Evolutionary conservation across 257 asterid genomes (phyloP).

Genomic region (Eucommia ulmoides): DNA sequence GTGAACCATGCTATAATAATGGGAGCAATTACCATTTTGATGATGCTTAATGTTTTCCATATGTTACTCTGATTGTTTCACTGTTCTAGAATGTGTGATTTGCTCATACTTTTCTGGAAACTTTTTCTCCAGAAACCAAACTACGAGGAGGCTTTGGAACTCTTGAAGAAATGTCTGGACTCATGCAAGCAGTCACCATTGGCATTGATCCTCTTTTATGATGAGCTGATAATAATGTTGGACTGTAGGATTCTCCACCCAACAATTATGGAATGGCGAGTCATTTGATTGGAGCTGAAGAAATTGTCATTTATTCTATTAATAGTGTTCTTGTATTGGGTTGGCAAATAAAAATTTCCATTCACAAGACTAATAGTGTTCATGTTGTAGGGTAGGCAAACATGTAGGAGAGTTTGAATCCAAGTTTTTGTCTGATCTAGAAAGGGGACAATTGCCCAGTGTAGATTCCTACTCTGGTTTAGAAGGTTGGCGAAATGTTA

Average conservation of each 20-base stretch:
- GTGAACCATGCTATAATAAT: no score
- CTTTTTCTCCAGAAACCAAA: conserved; percentile 44
- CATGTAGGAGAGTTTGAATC: conserved; percentile 74
- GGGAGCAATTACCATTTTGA: no score
- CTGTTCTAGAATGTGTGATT: no score
- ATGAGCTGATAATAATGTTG: conserved; percentile 52
- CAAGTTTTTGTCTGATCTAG: conserved; percentile 51
- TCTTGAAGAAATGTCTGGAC: conserved; percentile 53
- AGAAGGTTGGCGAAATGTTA: conserved; percentile 33
- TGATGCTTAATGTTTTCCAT: no score
- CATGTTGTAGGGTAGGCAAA: conserved; percentile 45
- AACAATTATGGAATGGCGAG: conserved; percentile 59
- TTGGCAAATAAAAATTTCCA: no score
- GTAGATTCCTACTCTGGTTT: conserved; percentile 43
- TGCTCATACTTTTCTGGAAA: conserved; percentile 2
- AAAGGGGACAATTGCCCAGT: conserved; percentile 31
- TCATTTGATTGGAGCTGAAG: conserved; percentile 5
- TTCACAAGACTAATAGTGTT: no score
- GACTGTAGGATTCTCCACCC: conserved; percentile 59
- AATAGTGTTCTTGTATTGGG: not conserved
- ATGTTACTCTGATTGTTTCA: no score
- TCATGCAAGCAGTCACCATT: conserved; percentile 67
- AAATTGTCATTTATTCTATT: not conserved
- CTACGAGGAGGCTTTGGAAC: conserved; percentile 76
- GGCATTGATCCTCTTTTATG: conserved; percentile 63